These are phyloP conservation scores for Davidsoniella neocaledoniae DNA, from an alignment of 2,329 filamentous ascomycete genomes.

Conservation along the genomic window DNA sequence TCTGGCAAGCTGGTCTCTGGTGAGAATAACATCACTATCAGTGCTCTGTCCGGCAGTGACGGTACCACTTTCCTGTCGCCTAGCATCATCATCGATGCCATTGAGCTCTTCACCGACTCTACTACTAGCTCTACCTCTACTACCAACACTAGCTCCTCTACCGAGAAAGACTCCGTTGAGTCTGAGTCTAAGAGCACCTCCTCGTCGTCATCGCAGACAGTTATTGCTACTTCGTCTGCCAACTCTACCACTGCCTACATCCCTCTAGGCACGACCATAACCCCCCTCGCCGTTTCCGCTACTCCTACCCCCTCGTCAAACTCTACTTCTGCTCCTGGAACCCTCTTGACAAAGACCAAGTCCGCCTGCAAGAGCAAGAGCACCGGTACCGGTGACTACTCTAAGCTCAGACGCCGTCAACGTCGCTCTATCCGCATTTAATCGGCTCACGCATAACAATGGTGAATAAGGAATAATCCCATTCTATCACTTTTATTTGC, in stretches of 20 bases:
- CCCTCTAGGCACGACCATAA: not conserved
- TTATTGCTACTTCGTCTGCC: no score
- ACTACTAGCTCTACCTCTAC: not conserved
- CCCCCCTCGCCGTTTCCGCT: not conserved
- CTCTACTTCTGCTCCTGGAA: not conserved
- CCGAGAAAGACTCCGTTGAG: not conserved
- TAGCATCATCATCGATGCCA: constrained; percentile 24
- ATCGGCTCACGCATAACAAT: no score
- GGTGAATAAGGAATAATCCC: no score
- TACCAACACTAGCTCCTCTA: not conserved
- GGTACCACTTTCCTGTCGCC: constrained; percentile 39
- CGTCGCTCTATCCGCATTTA: no score
- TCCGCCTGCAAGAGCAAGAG: constrained; percentile 2
- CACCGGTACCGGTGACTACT: not conserved
- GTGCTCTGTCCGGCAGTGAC: constrained; percentile 39
- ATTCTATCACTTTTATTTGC: no score
- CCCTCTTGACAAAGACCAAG: constrained; percentile 4
- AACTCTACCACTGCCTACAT: no score
- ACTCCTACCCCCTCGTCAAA: not conserved
- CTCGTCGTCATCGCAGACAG: no score
- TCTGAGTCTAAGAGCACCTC: not conserved
- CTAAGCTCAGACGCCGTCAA: no score
- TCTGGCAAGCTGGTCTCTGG: constrained; percentile 41
- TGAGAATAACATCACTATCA: constrained; percentile 46
- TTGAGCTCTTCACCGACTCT: constrained; percentile 12